A percentile compares a stretch with the other conserved stretches of the same genome.
Conservation (phyloP, 2,329 filamentous ascomycete species). For the Penicillium sp. region DNA sequence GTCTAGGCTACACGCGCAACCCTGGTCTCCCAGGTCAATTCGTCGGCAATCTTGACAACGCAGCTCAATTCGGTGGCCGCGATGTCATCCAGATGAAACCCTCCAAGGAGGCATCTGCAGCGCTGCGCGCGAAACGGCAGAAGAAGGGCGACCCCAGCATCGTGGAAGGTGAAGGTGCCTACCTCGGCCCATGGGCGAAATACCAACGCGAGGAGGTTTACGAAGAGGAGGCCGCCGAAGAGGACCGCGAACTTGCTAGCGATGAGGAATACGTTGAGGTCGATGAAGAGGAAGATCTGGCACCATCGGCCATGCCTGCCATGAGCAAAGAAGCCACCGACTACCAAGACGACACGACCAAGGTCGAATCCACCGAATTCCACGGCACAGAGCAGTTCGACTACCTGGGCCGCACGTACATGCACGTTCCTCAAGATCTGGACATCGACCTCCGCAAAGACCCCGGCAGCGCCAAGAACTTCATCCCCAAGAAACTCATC, state of each 20-base stretch:
- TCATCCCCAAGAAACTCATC: constrained; percentile 84
- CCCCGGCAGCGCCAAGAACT: constrained; percentile 71
- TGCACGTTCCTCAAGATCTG: constrained; percentile 90
- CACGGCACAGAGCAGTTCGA: constrained; percentile 76
- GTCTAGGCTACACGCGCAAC: constrained; percentile 48
- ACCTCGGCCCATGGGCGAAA: constrained; percentile 89
- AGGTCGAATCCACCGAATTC: constrained; percentile 75
- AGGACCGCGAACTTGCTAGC: constrained; percentile 63
- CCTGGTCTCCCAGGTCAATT: constrained; percentile 37
- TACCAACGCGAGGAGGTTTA: constrained; percentile 66
- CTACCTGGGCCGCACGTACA: constrained; percentile 91
- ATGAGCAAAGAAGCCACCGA: constrained; percentile 46
- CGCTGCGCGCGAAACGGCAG: constrained; percentile 65
- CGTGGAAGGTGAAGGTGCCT: constrained; percentile 76
- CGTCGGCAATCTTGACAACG: constrained; percentile 42
- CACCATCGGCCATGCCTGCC: constrained; percentile 42
- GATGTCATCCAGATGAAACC: constrained; percentile 49
- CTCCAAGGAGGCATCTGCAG: constrained; percentile 62
- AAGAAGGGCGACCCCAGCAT: constrained; percentile 77
- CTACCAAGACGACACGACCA: constrained; percentile 48
- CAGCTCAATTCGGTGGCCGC: constrained; percentile 39
- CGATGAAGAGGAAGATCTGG: constrained; percentile 57
- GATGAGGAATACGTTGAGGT: constrained; percentile 76
- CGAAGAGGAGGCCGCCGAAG: constrained; percentile 54
- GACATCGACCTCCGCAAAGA: constrained; percentile 79